Base-by-base conservation (phyloP, 2,329 filamentous ascomycete species). In the Diaporthe ampelina region DNA sequence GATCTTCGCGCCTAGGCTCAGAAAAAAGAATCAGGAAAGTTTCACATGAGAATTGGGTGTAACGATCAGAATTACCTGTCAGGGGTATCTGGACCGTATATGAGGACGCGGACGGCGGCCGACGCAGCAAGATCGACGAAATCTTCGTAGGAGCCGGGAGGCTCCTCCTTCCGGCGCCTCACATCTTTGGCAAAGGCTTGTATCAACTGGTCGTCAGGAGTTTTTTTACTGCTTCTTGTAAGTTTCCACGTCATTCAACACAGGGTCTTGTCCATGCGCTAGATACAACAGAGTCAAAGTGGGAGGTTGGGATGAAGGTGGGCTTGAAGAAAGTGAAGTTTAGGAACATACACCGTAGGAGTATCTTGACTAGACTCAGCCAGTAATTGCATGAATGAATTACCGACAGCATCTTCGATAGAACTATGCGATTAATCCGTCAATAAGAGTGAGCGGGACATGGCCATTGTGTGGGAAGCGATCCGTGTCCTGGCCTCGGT, bases 41-140 rank as follows among this genome's bases (percentile, higher is more conserved):
- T 8, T n/a, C 29, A 37, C 43, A 52, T 50, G 43, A 37, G 26
- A 52, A 10, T 10, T 19, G 8, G 24, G 45, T 21, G 21, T 3
- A 3, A 19, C 1, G 8, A 24, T 11, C 10, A 72, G n/a, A 29
- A 35, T 13, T 37, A 72, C 70, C 45, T 35, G 5, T 72, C 57
- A 56, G 48, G 17, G 24, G 11, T 19, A 19, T 54, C 15, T 29
- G 37, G 24, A 24, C 69, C 69, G 19, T 45, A 45, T 1, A 26
- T 35, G 8, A 72, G 57, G 45, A 72, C 57, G 7, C 13, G 35
- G 2, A 32, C 70, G 10, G 57, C 70, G 13, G 70, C 70, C 37
- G 48, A 32, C n/a, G 70, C 70, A 45, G 57, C 70, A 13, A 72
- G 57, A 35, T 72, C 70, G 54, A 72, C 13, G 32, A 72, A 54